Conservation (phyloP, 2,329 filamentous ascomycete genomes). For the Fusarium graminum region DNA sequence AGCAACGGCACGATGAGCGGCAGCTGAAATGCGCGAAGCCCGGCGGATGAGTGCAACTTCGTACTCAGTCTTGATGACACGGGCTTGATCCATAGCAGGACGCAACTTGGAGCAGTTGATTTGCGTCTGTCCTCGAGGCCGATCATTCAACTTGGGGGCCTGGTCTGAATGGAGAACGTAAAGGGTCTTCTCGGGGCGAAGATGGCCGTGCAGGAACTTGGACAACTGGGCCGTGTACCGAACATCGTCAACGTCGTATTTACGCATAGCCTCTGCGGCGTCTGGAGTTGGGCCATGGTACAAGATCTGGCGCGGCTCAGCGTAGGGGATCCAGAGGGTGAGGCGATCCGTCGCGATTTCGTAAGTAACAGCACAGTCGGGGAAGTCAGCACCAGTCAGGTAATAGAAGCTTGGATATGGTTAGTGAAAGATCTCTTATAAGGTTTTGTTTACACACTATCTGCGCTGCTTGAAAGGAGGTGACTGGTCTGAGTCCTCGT, state of each 20-base stretch:
- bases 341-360: slow-evolving; percentile 71
- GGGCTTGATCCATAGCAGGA: slow-evolving; percentile 81
- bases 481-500: slow-evolving; percentile 70
- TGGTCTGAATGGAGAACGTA: slow-evolving; percentile 65
- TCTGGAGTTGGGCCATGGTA: slow-evolving; percentile 74
- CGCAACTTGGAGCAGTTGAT: slow-evolving; percentile 69
- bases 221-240: slow-evolving; percentile 69
- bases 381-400: slow-evolving; percentile 66
- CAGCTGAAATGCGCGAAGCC: slow-evolving; percentile 83
- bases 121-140: slow-evolving; percentile 53
- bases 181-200: slow-evolving; percentile 58
- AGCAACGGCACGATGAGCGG: slow-evolving; percentile 81
- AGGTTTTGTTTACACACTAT: slow-evolving; percentile 61
- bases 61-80: slow-evolving; percentile 87
- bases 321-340: slow-evolving; percentile 79
- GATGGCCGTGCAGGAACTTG: slow-evolving; percentile 57
- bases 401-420: slow-evolving; percentile 67
- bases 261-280: slow-evolving; percentile 69
- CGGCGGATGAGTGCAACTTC: slow-evolving; percentile 85
- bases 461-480: slow-evolving; percentile 68
- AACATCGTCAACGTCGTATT: slow-evolving; percentile 79
- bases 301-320: slow-evolving; percentile 71
- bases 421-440: not conserved
- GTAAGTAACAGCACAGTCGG: slow-evolving; percentile 69
- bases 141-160: slow-evolving; percentile 53